Conservation (phyloP, 2,329 filamentous ascomycete genomes). For the Sclerotinia glacialis region DNA sequence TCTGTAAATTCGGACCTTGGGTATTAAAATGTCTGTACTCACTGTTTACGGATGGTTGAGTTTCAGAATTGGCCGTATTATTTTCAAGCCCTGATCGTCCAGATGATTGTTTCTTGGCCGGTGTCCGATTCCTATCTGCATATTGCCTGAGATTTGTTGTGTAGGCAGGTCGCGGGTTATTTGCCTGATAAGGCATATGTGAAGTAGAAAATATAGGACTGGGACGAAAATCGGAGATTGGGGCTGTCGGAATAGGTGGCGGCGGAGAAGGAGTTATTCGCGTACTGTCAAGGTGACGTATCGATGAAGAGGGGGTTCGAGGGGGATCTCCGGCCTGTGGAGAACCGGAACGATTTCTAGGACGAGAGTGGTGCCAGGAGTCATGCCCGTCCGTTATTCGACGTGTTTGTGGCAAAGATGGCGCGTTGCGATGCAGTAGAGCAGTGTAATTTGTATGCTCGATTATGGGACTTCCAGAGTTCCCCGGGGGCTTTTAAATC, state of each 20-base stretch:
- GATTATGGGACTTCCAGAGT: slow-evolving; percentile 17
- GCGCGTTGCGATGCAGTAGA: slow-evolving; percentile 15
- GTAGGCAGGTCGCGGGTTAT: slow-evolving; percentile 15
- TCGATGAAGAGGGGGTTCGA: slow-evolving; percentile 16
- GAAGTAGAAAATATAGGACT: slow-evolving; percentile 16
- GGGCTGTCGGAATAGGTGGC: slow-evolving; percentile 22
- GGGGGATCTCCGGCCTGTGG: slow-evolving; percentile 8
- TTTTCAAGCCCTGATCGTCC: slow-evolving; percentile 12
- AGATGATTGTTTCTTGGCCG: slow-evolving; percentile 5
- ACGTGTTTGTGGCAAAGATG: slow-evolving; percentile 18
- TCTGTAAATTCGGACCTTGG: background rate
- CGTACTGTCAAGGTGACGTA: slow-evolving; percentile 16
- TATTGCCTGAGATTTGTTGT: slow-evolving; percentile 22
- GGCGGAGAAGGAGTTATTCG: slow-evolving; percentile 22
- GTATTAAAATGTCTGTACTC: background rate
- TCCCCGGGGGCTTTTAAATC: slow-evolving; percentile 7
- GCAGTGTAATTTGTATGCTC: slow-evolving; percentile 17
- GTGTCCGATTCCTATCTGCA: slow-evolving; percentile 15
- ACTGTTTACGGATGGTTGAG: slow-evolving; percentile 12
- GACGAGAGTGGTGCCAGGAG: slow-evolving; percentile 20
- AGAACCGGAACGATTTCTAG: slow-evolving; percentile 17
- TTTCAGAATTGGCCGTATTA: background rate
- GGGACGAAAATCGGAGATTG: slow-evolving; percentile 20
- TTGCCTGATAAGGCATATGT: slow-evolving; percentile 21
- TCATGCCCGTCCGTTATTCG: slow-evolving; percentile 20